phyloP scores from a whole-genome alignment of 2,329 filamentous ascomycete genomes.

The Colletotrichum viniferum region DNA sequence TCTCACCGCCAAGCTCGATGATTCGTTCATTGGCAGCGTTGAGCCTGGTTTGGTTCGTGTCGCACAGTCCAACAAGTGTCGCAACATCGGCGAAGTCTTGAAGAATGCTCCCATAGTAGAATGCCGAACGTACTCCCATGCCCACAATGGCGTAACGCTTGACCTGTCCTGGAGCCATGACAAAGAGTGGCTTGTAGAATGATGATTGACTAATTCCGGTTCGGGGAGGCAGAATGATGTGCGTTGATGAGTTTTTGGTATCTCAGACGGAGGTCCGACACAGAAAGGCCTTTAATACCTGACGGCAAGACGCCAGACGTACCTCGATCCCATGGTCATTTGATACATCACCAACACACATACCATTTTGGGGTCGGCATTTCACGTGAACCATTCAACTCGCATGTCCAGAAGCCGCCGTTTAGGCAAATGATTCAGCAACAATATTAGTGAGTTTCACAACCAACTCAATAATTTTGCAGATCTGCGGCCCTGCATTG shows the following conservation, averaged over 20 bases:
- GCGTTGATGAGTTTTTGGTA: background rate
- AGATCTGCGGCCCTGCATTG: background rate
- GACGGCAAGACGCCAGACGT: background rate
- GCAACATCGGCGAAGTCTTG: constrained; percentile 41
- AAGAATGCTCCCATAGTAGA: constrained; percentile 49
- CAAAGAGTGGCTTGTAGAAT: background rate
- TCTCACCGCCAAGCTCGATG: constrained; percentile 34
- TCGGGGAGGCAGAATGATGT: background rate
- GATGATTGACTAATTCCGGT: background rate
- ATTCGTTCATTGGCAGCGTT: constrained; percentile 44
- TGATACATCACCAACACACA: background rate
- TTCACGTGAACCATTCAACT: background rate
- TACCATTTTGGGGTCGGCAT: background rate
- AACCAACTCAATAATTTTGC: background rate
- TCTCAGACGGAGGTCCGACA: background rate
- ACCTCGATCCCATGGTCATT: background rate
- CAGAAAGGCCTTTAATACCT: background rate
- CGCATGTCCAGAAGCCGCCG: background rate
- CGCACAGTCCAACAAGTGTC: constrained; percentile 46
- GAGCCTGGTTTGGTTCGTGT: constrained; percentile 50
- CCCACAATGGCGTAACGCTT: constrained; percentile 43
- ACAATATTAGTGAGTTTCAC: background rate
- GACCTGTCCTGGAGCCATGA: background rate
- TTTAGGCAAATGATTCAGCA: background rate
- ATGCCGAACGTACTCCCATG: constrained; percentile 46